Evolutionary conservation across 1,139 yeast genomes (phyloP), one percentile per base, ranked within the genome.

Genomic region (Taiozyma sp.): DNA sequence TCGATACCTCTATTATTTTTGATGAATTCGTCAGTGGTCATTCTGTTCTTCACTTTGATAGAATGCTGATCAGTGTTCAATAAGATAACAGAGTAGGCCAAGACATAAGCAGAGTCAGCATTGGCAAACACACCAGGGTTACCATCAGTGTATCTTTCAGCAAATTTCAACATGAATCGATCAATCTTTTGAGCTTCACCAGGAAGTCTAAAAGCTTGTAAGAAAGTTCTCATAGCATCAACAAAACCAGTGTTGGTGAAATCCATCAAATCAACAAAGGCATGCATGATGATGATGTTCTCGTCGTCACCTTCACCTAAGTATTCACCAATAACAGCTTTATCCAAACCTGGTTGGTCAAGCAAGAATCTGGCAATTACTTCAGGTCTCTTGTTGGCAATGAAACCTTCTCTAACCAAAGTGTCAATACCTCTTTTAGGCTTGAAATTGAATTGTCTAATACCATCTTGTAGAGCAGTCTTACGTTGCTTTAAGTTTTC

Each of bases 161-260:
- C 99, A 73, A 95, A 95, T 63, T 95, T 93, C 63, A 93, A 79
- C 97, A 95, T 89, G 64, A 84, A 89, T 61, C 99, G 77, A 73
- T 95, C 99, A 67, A 95, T 91, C 64, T 93, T 93, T 69, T 95
- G 99, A 2, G 97, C 91, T 70, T 95, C 99, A 45, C 99, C 99
- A 0, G 99, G 99, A 53, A 95, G 76, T 65, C 99, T 77, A 69
- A 95, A 95, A 44, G 83, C 77, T 66, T 95, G 99, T 53, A 95
- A 75, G 62, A 89, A 89, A 11, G 72, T 73, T 61, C 99, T 80
- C 72, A 95, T 74, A 0, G 98, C 95, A 59, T 85, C 96, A 10
- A 91, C 95, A 63, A 93, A 90, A 1, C 81, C 74, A 56, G 79
- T 68, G 46, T 75, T 75, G 14, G 78, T 71, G 64, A 93, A 93